A percentile compares a stretch with the other conserved stretches of the same genome.
Conservation (phyloP, 139 green algal genomes). For the Micractinium sp. region DNA sequence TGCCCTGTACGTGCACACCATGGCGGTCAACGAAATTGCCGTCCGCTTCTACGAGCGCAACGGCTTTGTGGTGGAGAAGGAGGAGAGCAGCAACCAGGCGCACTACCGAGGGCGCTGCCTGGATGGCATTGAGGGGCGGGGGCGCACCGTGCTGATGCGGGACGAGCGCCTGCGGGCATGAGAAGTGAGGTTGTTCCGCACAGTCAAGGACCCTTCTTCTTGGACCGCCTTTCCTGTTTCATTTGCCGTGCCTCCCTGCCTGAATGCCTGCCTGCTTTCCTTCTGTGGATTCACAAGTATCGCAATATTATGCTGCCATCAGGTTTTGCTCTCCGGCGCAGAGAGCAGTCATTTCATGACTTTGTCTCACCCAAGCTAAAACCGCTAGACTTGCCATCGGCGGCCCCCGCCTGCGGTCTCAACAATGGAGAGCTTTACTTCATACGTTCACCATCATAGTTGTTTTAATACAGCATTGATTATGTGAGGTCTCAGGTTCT, state of each 20-base stretch:
- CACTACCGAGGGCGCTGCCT: constrained; percentile 63
- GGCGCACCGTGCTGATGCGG: constrained; percentile 55
- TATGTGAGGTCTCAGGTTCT: too few species aligned
- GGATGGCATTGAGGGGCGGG: constrained; percentile 61
- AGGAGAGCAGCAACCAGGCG: constrained; percentile 59
- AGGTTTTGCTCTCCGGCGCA: background rate
- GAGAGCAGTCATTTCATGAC: background rate
- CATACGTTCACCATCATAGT: background rate
- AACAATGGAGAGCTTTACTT: background rate
- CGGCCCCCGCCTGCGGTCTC: background rate
- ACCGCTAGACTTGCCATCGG: too few species aligned
- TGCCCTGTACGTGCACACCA: constrained; percentile 60
- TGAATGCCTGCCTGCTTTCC: background rate
- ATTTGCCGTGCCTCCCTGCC: background rate
- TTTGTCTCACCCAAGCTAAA: background rate
- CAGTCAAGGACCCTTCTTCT: too few species aligned
- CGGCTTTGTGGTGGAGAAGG: constrained; percentile 60
- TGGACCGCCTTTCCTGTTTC: background rate
- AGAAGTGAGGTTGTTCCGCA: too few species aligned
- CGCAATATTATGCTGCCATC: background rate
- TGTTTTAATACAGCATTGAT: background rate
- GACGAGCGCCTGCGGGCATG: constrained; percentile 32
- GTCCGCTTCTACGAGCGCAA: constrained; percentile 50
- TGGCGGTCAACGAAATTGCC: constrained; percentile 57
- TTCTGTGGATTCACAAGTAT: background rate